A percentile compares a stretch with the other conserved stretches of the same genome.
These are phyloP conservation scores for Blastocystis sp. DNA, from an alignment of 352 stramenopile genomes.

Conservation along the genomic window DNA sequence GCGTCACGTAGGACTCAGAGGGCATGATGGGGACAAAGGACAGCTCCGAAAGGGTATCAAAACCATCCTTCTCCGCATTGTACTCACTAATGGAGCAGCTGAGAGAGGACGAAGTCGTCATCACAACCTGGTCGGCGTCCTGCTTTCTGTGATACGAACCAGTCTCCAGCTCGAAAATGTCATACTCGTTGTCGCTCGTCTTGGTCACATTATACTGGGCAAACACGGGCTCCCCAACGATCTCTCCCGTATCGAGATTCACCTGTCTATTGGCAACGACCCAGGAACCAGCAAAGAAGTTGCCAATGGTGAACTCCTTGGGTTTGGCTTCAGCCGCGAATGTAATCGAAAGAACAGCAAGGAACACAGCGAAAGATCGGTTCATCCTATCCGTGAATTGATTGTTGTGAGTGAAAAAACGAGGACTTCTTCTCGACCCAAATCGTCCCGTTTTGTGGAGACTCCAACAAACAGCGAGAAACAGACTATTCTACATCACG, in stretches of 20 bases:
- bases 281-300: slow-evolving; percentile 34
- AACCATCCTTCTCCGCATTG: neutral
- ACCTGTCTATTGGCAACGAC: slow-evolving; percentile 2
- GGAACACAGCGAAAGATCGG: neutral
- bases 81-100: slow-evolving; percentile 6
- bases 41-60: neutral
- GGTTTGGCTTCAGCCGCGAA: neutral
- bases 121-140: slow-evolving; percentile 16
- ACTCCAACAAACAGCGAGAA: neutral
- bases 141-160: slow-evolving; percentile 1
- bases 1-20: slow-evolving; percentile 11
- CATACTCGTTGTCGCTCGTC: slow-evolving; percentile 40
- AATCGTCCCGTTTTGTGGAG: neutral
- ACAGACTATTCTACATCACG: neutral
- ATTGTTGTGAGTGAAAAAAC: neutral
- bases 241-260: neutral
- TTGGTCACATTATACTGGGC: slow-evolving; percentile 37
- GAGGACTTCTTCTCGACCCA: neutral
- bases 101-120: slow-evolving; percentile 24
- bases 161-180: slow-evolving; percentile 25
- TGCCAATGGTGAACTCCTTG: slow-evolving; percentile 8
- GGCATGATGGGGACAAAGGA: slow-evolving; percentile 2
- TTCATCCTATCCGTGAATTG: neutral
- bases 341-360: slow-evolving; percentile 8
- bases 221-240: neutral